Evolutionary conservation across 225 moss, liverwort and hornwort genomes (phyloP).

Genomic region (Pseudisothecium myosuroides): DNA sequence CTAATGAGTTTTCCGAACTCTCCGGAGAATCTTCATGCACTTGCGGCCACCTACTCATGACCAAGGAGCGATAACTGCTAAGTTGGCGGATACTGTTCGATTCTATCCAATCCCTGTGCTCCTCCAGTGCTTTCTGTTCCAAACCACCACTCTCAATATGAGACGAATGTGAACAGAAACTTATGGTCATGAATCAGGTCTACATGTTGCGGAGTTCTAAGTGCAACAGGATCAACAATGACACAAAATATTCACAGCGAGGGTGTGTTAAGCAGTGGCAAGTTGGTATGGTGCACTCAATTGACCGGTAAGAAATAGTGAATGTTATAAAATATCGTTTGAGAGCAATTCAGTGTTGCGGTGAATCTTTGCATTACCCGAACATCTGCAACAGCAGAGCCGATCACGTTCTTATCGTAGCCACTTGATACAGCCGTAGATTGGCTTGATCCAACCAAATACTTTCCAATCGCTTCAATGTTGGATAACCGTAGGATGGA

Average conservation of each 20-base stretch:
- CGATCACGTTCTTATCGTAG: slow-evolving; percentile 58
- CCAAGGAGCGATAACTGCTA: slow-evolving; percentile 60
- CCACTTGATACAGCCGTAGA: slow-evolving; percentile 41
- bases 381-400: slow-evolving; percentile 42
- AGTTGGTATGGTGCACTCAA: neutral
- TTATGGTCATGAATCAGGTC: neutral
- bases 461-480: slow-evolving; percentile 65
- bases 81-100: slow-evolving; percentile 69
- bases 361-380: slow-evolving; percentile 5
- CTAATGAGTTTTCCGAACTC: slow-evolving; percentile 10
- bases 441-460: slow-evolving; percentile 55
- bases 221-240: neutral
- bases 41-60: slow-evolving; percentile 82
- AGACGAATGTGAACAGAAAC: neutral
- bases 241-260: neutral
- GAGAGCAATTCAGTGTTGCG: neutral
- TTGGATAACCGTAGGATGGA: slow-evolving; percentile 70
- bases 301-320: neutral
- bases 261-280: neutral
- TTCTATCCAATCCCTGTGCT: slow-evolving; percentile 75
- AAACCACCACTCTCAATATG: neutral
- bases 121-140: slow-evolving; percentile 66
- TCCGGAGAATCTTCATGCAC: slow-evolving; percentile 9
- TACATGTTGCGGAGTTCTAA: neutral
- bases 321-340: neutral